Conservation (phyloP, 83 land plant genomes). For the Diphasiastrum complanatum region DNA sequence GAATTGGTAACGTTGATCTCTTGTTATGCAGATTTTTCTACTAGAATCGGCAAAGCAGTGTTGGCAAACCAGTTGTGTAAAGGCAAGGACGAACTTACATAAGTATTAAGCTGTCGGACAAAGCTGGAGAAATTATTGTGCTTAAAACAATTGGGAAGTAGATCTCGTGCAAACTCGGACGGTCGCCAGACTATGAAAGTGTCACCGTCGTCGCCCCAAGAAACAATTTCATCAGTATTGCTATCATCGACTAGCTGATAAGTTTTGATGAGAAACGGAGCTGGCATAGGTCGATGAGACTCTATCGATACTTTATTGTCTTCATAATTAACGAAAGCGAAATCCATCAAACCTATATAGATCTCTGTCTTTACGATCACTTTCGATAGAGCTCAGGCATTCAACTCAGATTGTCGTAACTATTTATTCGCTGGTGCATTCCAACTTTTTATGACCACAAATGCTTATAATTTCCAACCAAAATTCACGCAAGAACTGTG, state of each 20-base stretch:
- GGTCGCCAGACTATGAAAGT: conserved; percentile 32
- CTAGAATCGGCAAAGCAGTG: background rate
- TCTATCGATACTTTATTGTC: no score
- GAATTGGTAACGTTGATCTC: background rate
- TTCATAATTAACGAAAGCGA: no score
- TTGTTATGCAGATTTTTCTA: background rate
- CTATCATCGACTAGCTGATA: conserved; percentile 31
- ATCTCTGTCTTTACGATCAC: no score
- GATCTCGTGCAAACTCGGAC: conserved; percentile 31
- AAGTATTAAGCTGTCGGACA: conserved; percentile 32
- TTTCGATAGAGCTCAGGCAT: no score
- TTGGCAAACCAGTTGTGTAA: background rate
- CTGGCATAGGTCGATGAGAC: conserved; percentile 25
- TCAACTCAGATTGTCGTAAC: no score
- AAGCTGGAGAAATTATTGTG: conserved; percentile 37
- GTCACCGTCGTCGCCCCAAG: conserved; percentile 30
- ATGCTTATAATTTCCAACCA: no score
- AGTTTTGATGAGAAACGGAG: conserved; percentile 32
- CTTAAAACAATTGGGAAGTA: conserved; percentile 36
- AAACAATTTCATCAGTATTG: conserved; percentile 27
- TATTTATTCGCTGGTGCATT: no score
- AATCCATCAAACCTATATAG: no score
- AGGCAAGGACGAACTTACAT: conserved; percentile 25
- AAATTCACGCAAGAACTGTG: no score
- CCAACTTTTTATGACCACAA: no score